A percentile compares a stretch with the other conserved stretches of the same genome.
phyloP scores from a whole-genome alignment of 768 basidiomycete species.

The Tulasnella sp. region DNA sequence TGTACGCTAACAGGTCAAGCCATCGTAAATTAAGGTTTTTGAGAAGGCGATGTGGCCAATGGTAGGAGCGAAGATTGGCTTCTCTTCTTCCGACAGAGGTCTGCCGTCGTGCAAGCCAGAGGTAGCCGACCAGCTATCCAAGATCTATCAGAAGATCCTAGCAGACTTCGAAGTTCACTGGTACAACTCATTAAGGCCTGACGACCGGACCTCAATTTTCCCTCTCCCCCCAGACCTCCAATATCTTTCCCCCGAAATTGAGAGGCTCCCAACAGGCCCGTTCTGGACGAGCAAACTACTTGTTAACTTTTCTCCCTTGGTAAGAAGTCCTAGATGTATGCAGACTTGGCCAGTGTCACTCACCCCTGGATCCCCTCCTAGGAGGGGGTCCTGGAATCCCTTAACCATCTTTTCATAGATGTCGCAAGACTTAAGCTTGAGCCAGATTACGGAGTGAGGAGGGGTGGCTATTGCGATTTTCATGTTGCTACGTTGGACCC shows the following conservation, averaged over 20 bases:
- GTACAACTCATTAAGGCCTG: not conserved
- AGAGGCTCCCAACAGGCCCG: not conserved
- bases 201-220: not conserved
- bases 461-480: not conserved
- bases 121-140: constrained; percentile 3
- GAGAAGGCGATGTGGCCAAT: not conserved
- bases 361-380: too few relatives aligned
- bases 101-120: not conserved
- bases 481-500: not conserved
- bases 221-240: not conserved
- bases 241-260: not conserved
- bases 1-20: not conserved
- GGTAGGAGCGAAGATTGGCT: constrained; percentile 18
- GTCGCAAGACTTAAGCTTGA: not conserved
- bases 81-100: not conserved
- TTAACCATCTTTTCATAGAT: not conserved
- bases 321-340: too few relatives aligned
- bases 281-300: too few relatives aligned
- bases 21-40: not conserved
- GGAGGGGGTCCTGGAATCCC: too few relatives aligned
- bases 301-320: too few relatives aligned
- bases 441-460: not conserved
- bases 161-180: constrained; percentile 15
- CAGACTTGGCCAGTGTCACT: too few relatives aligned
- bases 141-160: not conserved